Conservation (phyloP, 805 yeast species). For the Candida dajiaensis region DNA sequence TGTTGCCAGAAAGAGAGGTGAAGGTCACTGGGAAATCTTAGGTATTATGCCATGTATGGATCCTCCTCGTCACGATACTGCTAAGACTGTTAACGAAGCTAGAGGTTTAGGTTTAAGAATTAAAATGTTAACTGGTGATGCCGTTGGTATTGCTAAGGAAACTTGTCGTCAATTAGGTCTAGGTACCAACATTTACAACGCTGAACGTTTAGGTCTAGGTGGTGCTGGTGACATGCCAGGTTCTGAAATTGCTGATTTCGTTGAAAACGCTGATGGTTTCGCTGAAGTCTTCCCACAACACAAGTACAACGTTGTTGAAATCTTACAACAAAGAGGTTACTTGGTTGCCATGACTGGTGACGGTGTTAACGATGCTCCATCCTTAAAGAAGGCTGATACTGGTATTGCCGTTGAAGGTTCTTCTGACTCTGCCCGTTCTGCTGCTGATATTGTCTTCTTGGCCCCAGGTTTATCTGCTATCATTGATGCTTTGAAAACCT, state of each 20-base stretch:
- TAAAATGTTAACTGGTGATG: slow-evolving; percentile 98
- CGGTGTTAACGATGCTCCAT: slow-evolving; percentile 98
- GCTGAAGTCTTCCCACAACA: slow-evolving; percentile 99
- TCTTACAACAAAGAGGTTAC: slow-evolving; percentile 92
- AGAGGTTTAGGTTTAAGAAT: slow-evolving; percentile 87
- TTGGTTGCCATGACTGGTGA: slow-evolving; percentile 99
- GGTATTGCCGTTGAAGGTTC: slow-evolving; percentile 99
- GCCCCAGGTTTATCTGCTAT: slow-evolving; percentile 95
- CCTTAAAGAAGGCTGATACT: slow-evolving; percentile 90
- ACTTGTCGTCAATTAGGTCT: slow-evolving; percentile 96
- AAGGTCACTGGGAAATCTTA: slow-evolving; percentile 95
- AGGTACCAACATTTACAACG: slow-evolving; percentile 94
- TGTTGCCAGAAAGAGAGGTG: slow-evolving; percentile 98
- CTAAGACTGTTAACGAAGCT: slow-evolving; percentile 89
- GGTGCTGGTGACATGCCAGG: slow-evolving; percentile 94
- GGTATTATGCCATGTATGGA: slow-evolving; percentile 99
- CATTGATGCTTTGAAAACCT: slow-evolving; percentile 90
- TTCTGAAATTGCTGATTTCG: slow-evolving; percentile 95
- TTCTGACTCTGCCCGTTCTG: slow-evolving; percentile 94
- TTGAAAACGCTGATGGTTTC: slow-evolving; percentile 96
- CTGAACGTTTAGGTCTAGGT: slow-evolving; percentile 93
- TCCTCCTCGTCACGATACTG: slow-evolving; percentile 98
- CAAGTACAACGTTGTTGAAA: slow-evolving; percentile 93
- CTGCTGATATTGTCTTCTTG: slow-evolving; percentile 92
- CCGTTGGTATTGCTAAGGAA: slow-evolving; percentile 98